Conservation (phyloP, 805 yeast species). For the Yamadazyma kitorensis region DNA sequence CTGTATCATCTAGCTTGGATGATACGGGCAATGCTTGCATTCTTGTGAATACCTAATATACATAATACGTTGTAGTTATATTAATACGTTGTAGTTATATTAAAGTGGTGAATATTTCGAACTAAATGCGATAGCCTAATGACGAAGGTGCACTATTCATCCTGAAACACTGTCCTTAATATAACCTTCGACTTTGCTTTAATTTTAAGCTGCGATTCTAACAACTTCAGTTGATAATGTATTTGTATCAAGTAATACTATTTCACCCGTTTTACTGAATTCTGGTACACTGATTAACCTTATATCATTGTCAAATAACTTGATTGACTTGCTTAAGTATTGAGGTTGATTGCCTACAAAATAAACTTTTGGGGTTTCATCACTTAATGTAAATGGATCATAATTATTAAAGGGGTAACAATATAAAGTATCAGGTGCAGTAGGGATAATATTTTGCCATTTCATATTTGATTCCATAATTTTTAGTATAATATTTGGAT, state of each 20-base stretch:
- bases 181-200: no score
- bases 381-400: constrained; percentile 76
- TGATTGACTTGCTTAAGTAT: constrained; percentile 46
- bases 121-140: no score
- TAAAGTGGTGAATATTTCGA: no score
- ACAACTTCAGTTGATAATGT: constrained; percentile 48
- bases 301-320: constrained; percentile 23
- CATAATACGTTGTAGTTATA: no score
- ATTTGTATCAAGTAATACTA: constrained; percentile 20
- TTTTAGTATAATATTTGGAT: constrained; percentile 39
- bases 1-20: constrained; percentile 1
- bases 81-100: no score
- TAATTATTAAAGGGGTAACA: constrained; percentile 74
- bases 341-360: constrained; percentile 80
- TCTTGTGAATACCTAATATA: constrained; percentile 1
- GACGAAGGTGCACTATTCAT: no score
- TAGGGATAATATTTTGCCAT: constrained; percentile 90
- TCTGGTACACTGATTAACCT: constrained; percentile 67
- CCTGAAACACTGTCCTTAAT: no score
- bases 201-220: constrained; percentile 20
- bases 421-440: constrained; percentile 94
- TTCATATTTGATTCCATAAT: constrained; percentile 61
- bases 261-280: constrained; percentile 61
- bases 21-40: constrained; percentile 1
- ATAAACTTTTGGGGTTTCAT: constrained; percentile 81